Base-by-base conservation (phyloP, 2,329 filamentous ascomycete genomes). In the Davidsoniella eucalypti region DNA sequence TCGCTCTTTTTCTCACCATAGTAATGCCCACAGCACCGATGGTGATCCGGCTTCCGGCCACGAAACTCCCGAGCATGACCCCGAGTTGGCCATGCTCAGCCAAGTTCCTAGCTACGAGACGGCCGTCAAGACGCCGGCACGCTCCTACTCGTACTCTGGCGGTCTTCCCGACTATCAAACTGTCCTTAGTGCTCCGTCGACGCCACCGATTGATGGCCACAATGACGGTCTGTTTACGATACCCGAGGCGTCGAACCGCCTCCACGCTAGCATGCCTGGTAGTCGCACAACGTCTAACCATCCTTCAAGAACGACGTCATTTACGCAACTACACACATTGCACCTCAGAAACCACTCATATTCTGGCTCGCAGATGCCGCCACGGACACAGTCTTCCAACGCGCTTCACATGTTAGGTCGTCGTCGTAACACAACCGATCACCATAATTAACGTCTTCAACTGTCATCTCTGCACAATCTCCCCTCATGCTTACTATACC, bases 91-190 rank as follows among this genome's bases (percentile, higher is more conserved):
- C 44, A 74, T 78, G 55, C 66, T 87, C 40, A 82, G 72, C 61
- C 82, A 82, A 56, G 83, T 88, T 2, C 84, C 84, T 1, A 87
- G 83, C 51, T 88, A 88, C 61, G 73, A 75, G 14, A 87, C 84
- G 1, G 84, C 84, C 0, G 76, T 87, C 23, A 76, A 75, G 55
- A 76, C 79, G 0, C 76, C 78, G 4, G 73, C 77, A 14, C 70
- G 74, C 47, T 69, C 71, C 33, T 69, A 69, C 12, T 70, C 66
- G 45, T 69, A 68, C 41, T 63, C 69, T 5, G 69, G 70, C 18
- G 69, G 69, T 29, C 69, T 85, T 5, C 83, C 83, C 0, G 78
- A 84, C 59, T 87, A 87, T 59, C 65, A 72, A 51, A 73, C 80
- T 2, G 80, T 76, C 1, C 65, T 74, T 41, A 75, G 70, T 56